Conservation (phyloP, 1,284 basidiomycete species). For the Porogramme epimiltina region DNA sequence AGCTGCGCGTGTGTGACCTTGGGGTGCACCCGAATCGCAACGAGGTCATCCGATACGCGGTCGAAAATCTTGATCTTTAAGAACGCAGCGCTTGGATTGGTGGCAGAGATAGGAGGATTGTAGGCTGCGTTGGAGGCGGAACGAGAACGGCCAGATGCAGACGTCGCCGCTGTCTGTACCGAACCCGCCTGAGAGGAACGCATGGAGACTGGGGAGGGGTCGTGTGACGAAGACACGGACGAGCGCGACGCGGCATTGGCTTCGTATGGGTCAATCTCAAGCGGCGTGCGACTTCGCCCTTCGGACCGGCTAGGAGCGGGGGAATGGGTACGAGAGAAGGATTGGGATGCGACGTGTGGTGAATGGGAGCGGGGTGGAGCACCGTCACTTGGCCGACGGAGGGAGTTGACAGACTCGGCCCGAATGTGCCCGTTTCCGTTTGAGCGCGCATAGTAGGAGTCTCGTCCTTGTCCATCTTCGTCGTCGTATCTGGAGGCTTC, state of each 20-base stretch:
- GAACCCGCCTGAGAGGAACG: slow-evolving; percentile 52
- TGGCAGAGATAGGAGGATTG: slow-evolving; percentile 73
- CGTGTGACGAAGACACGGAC: slow-evolving; percentile 37
- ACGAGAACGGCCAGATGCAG: slow-evolving; percentile 45
- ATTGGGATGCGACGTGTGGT: slow-evolving; percentile 31
- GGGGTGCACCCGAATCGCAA: slow-evolving; percentile 98
- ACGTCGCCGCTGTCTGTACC: slow-evolving; percentile 37
- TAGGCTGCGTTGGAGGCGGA: slow-evolving; percentile 56
- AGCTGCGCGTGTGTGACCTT: slow-evolving; percentile 84
- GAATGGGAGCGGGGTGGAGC: slow-evolving; percentile 35
- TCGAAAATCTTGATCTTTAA: slow-evolving; percentile 99
- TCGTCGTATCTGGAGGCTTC: slow-evolving; percentile 33
- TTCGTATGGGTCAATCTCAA: slow-evolving; percentile 30
- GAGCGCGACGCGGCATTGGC: slow-evolving; percentile 30
- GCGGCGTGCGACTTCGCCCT: slow-evolving; percentile 25
- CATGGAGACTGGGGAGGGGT: slow-evolving; percentile 42
- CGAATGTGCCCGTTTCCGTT: slow-evolving; percentile 42
- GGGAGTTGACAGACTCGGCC: slow-evolving; percentile 50
- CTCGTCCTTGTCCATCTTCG: slow-evolving; percentile 21
- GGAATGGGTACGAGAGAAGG: slow-evolving; percentile 53
- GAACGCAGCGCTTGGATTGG: slow-evolving; percentile 80
- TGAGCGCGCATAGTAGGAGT: slow-evolving; percentile 18
- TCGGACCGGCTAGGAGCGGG: slow-evolving; percentile 29
- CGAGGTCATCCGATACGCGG: slow-evolving; percentile 87
- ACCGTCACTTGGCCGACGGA: slow-evolving; percentile 26